phyloP scores from a whole-genome alignment of 345 rosid species.

The Raphanus raphanistrum region DNA sequence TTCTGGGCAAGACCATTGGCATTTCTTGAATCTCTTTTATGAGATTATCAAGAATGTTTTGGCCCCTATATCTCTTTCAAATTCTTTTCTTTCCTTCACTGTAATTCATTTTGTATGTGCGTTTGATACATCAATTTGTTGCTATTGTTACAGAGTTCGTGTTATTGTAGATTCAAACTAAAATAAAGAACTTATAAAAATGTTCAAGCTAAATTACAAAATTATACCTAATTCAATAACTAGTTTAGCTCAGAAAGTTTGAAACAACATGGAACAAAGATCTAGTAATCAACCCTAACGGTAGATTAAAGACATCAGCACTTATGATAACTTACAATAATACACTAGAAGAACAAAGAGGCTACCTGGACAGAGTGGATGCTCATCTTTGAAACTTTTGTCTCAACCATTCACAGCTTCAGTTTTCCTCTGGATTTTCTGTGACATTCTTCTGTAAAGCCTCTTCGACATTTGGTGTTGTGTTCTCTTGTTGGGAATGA shows the following conservation, averaged over 20 bases:
- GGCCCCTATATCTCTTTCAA: neutral
- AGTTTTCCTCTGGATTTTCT: neutral
- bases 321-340: neutral
- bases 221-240: neutral
- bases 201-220: conserved; percentile 23
- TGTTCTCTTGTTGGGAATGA: neutral
- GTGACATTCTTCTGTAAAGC: neutral
- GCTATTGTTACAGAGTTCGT: conserved; percentile 13
- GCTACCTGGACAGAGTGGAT: conserved; percentile 10
- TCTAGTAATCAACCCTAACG: neutral
- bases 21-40: neutral
- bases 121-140: neutral
- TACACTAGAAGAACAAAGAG: conserved; percentile 23
- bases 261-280: conserved; percentile 1
- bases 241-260: conserved; percentile 5
- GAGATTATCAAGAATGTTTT: conserved; percentile 10
- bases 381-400: neutral
- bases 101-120: neutral
- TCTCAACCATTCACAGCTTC: conserved; percentile 19
- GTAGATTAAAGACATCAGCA: conserved; percentile 10
- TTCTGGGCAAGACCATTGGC: conserved; percentile 78
- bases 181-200: neutral
- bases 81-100: neutral
- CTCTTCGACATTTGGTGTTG: neutral
- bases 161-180: conserved; percentile 5